Evolutionary conservation across 2,329 filamentous ascomycete species (phyloP).

Genomic region (Bipolaris bicolor): DNA sequence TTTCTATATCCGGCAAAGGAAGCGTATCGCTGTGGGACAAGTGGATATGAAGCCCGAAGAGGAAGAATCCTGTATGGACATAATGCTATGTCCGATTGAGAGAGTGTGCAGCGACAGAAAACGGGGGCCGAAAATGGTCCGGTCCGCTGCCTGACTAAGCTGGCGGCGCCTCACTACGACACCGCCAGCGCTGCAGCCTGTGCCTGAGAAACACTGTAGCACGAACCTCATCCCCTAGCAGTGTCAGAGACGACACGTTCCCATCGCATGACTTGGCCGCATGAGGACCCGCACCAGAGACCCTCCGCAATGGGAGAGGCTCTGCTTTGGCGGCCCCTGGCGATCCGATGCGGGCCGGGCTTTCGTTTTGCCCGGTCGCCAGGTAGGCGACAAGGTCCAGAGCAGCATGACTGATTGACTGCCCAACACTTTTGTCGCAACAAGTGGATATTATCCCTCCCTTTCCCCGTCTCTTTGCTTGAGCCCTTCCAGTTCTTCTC

Average conservation of each 20-base stretch:
- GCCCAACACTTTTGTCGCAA: conserved; percentile 9
- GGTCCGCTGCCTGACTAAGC: conserved; percentile 19
- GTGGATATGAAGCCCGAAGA: too few relatives aligned
- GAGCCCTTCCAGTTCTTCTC: conserved; percentile 5
- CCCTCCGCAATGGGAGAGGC: conserved; percentile 13
- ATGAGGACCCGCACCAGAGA: not conserved
- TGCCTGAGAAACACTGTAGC: conserved; percentile 1
- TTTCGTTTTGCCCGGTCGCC: conserved; percentile 19
- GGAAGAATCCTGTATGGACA: not conserved
- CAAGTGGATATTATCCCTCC: conserved; percentile 2
- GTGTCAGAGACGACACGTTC: not conserved
- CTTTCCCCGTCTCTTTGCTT: conserved; percentile 4
- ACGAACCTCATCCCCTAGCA: not conserved
- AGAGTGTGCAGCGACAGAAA: not conserved
- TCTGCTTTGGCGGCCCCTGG: conserved; percentile 21
- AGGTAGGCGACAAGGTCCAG: conserved; percentile 17
- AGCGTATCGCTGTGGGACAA: not conserved
- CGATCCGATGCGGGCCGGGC: conserved; percentile 17
- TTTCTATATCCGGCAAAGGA: not conserved
- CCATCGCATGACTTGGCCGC: conserved; percentile 10
- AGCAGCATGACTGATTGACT: conserved; percentile 20
- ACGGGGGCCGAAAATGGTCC: conserved; percentile 17
- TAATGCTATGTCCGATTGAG: not conserved
- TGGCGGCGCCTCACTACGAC: conserved; percentile 4
- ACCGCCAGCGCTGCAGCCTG: conserved; percentile 3